A percentile compares a stretch with the other conserved stretches of the same genome.
Evolutionary conservation across 371 early-diverging fungal genomes (phyloP).

Genomic region (Lichtheimia corymbifera): DNA sequence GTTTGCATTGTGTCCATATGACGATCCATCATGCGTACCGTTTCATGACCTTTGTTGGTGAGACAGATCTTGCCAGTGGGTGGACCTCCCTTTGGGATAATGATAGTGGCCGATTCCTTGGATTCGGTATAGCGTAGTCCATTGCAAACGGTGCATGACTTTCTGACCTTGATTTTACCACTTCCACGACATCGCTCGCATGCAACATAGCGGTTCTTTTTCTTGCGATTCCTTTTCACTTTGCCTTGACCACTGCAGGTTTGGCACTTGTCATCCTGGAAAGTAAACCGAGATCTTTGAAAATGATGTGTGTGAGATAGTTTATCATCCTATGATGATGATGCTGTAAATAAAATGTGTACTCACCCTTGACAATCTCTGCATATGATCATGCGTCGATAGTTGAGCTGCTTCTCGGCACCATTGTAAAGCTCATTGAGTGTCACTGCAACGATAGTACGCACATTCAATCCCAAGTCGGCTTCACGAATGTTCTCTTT

Average conservation of each 20-base stretch:
- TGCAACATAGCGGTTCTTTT: slow-evolving; percentile 41
- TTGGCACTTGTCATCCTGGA: neutral
- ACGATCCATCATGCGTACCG: neutral
- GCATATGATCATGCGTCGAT: slow-evolving; percentile 50
- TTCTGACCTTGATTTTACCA: slow-evolving; percentile 28
- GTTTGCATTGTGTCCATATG: too few species aligned
- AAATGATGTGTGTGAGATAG: neutral
- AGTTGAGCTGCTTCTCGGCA: neutral
- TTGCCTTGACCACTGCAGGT: neutral
- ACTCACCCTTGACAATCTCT: slow-evolving; percentile 59
- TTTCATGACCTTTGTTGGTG: slow-evolving; percentile 7
- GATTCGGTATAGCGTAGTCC: neutral
- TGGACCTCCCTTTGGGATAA: slow-evolving; percentile 5
- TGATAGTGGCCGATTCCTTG: neutral
- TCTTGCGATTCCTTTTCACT: neutral
- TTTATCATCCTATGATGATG: too few species aligned
- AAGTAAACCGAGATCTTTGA: neutral
- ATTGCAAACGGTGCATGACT: neutral
- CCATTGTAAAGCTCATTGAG: slow-evolving; percentile 89
- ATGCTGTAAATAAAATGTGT: too few species aligned
- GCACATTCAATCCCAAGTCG: slow-evolving; percentile 76
- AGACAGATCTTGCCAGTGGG: slow-evolving; percentile 2
- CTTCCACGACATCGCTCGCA: slow-evolving; percentile 29
- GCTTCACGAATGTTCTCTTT: neutral
- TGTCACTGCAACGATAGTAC: slow-evolving; percentile 54